Conservation (phyloP, 352 stramenopile species). For the Globisporangium okanoganense region DNA sequence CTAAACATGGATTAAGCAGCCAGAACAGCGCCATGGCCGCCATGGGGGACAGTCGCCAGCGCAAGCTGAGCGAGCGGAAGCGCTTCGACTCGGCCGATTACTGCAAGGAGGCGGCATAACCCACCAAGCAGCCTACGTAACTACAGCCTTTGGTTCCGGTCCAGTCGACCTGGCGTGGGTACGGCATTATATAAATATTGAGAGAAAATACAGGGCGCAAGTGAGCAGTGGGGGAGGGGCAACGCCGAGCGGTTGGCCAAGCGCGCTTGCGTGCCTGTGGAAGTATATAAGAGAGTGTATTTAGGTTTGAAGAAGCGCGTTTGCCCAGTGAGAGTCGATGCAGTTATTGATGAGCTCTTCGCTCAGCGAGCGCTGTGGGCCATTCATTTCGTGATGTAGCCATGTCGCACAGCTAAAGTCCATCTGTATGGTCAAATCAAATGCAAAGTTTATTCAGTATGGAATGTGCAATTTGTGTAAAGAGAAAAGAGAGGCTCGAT, state of each 20-base stretch:
- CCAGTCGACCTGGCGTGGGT: background rate
- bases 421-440: background rate
- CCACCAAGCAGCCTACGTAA: background rate
- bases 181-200: constrained; percentile 5
- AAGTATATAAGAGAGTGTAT: constrained; percentile 4
- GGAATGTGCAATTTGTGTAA: background rate
- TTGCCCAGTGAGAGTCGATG: background rate
- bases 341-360: background rate
- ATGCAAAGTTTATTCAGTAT: background rate
- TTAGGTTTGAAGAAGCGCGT: background rate
- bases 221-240: background rate
- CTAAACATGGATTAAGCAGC: background rate
- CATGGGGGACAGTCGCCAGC: constrained; percentile 38
- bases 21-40: constrained; percentile 19
- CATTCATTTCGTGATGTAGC: constrained; percentile 1
- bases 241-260: background rate
- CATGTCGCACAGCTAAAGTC: background rate
- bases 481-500: constrained; percentile 1
- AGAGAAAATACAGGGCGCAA: background rate
- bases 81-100: constrained; percentile 79
- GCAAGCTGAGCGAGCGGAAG: constrained; percentile 65
- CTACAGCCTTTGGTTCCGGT: background rate
- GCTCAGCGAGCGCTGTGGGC: background rate
- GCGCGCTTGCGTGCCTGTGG: background rate
- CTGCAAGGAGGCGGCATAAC: constrained; percentile 48